Conservation (phyloP, 148 eudicot genomes). For the Camellia lanceoleosa region DNA sequence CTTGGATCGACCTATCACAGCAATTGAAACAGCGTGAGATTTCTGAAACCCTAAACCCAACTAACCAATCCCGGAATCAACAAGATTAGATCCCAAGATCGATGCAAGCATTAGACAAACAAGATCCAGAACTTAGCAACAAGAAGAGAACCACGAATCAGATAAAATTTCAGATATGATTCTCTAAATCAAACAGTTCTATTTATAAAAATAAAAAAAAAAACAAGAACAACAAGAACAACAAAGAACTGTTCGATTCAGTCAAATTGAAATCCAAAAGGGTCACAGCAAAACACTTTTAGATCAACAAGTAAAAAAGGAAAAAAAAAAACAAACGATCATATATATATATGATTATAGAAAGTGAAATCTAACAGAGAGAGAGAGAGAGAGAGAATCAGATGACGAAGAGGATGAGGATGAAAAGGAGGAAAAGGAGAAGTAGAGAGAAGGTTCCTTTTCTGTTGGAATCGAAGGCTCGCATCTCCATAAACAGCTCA, state of each 20-base stretch:
- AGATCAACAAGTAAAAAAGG: conserved; percentile 20
- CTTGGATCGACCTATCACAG: background rate
- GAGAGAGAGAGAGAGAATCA: conserved; percentile 20
- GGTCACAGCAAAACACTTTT: conserved; percentile 8
- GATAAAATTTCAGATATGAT: background rate
- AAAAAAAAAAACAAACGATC: conserved; percentile 9
- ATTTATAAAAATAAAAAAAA: background rate
- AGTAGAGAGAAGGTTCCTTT: conserved; percentile 46
- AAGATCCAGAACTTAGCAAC: conserved; percentile 22
- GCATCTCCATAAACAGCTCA: conserved; percentile 39
- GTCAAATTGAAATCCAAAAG: background rate
- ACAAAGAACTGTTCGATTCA: too few species aligned
- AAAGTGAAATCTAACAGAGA: background rate
- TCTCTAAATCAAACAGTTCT: conserved; percentile 18
- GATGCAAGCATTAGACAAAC: background rate
- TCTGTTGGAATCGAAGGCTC: conserved; percentile 31
- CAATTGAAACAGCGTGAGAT: background rate
- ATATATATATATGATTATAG: conserved; percentile 27
- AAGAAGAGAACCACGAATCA: background rate
- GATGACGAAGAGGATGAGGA: conserved; percentile 63
- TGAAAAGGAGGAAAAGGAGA: conserved; percentile 68
- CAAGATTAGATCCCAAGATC: conserved; percentile 21
- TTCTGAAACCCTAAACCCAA: conserved; percentile 23
- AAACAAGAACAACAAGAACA: too few species aligned
- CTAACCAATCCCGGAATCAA: conserved; percentile 39